Evolutionary conservation across 2,329 filamentous ascomycete species (phyloP).

Genomic region (Aureobasidium namibiae): DNA sequence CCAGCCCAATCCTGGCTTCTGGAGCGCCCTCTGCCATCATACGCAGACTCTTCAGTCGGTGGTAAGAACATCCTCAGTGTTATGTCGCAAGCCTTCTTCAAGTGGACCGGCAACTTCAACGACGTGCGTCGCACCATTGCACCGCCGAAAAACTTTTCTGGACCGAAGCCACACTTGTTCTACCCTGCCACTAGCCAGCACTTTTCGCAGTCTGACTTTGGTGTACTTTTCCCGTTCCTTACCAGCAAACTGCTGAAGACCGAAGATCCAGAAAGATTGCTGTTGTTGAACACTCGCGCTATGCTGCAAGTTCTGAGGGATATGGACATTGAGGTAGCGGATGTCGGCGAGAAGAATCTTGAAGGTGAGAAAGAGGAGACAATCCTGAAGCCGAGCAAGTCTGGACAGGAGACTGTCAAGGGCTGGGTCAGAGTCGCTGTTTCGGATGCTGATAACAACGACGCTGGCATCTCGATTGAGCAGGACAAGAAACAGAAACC

Average conservation of each 20-base stretch:
- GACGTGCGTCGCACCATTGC: conserved; percentile 57
- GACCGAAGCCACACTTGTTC: conserved; percentile 55
- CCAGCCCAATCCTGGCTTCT: conserved; percentile 56
- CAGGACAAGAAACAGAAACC: conserved; percentile 18
- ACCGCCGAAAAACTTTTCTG: conserved; percentile 21
- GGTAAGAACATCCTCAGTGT: conserved; percentile 58
- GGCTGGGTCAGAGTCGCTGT: conserved; percentile 12
- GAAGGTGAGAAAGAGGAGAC: conserved; percentile 28
- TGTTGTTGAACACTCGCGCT: conserved; percentile 76
- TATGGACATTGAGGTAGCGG: conserved; percentile 32
- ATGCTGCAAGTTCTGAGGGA: conserved; percentile 63
- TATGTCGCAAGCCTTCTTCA: conserved; percentile 68
- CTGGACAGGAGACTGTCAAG: conserved; percentile 5
- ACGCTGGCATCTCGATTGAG: conserved; percentile 21
- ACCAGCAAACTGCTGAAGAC: conserved; percentile 43
- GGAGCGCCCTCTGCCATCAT: conserved; percentile 65
- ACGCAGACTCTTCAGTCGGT: conserved; percentile 44
- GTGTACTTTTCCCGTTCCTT: conserved; percentile 67
- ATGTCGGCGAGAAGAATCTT: conserved; percentile 31
- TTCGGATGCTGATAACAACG: background rate
- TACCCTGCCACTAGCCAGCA: conserved; percentile 69
- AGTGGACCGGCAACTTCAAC: conserved; percentile 66
- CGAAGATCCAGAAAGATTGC: conserved; percentile 66
- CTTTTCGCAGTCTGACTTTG: conserved; percentile 76
- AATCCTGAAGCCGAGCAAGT: conserved; percentile 12